Conservation (phyloP, 164 flowering plant genomes). For the Chimonanthus salicifolius region DNA sequence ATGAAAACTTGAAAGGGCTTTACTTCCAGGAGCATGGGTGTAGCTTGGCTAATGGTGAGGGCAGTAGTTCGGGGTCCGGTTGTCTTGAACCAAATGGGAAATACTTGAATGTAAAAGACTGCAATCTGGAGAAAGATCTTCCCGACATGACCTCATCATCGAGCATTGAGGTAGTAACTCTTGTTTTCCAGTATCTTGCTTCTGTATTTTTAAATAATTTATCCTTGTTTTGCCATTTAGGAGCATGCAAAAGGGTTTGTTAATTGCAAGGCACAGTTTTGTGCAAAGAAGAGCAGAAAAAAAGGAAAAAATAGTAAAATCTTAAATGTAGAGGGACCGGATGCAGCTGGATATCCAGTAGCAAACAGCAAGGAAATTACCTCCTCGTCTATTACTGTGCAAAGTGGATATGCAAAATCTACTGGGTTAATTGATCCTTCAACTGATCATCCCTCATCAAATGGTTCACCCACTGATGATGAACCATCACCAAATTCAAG, state of each 20-base stretch:
- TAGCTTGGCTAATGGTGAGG: constrained; percentile 12
- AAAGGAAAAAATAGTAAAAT: constrained; percentile 35
- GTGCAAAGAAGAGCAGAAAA: constrained; percentile 49
- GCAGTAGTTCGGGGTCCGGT: not conserved
- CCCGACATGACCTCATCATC: constrained; percentile 13
- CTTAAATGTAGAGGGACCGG: constrained; percentile 14
- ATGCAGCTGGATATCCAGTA: constrained; percentile 19
- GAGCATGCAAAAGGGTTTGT: constrained; percentile 29
- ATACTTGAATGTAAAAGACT: constrained; percentile 13
- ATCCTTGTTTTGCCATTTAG: constrained; percentile 35
- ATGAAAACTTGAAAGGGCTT: constrained; percentile 11
- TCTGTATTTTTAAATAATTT: constrained; percentile 14
- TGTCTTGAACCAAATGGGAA: constrained; percentile 14
- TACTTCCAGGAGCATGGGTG: constrained; percentile 40
- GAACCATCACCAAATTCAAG: constrained; percentile 14
- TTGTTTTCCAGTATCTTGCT: constrained; percentile 10
- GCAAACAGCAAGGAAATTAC: constrained; percentile 17
- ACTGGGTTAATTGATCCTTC: constrained; percentile 18
- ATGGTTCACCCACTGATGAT: constrained; percentile 6
- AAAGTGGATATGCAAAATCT: constrained; percentile 19
- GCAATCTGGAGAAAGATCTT: constrained; percentile 12
- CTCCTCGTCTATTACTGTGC: constrained; percentile 21
- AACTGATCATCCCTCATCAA: constrained; percentile 11
- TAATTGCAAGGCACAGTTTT: constrained; percentile 32
- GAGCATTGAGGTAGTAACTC: constrained; percentile 30